Conservation (phyloP, 2,329 filamentous ascomycete genomes). For the Leptographium flavum region DNA sequence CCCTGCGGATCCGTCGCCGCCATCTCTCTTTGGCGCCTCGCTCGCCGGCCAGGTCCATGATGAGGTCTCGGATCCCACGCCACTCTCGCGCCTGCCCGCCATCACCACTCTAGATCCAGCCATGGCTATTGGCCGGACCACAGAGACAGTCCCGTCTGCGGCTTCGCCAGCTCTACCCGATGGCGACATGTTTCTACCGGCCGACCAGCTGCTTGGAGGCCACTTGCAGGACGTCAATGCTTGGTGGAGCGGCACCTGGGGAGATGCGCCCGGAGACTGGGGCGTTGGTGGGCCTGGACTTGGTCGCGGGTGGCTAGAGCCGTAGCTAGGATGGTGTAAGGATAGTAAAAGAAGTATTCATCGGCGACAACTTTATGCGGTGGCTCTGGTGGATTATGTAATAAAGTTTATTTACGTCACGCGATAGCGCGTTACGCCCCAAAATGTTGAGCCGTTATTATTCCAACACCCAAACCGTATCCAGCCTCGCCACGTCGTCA, state of each 20-base stretch:
- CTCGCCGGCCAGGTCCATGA: background rate
- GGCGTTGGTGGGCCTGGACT: too few relatives aligned
- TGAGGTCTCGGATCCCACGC: background rate
- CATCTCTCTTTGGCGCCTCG: background rate
- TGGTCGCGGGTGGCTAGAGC: too few relatives aligned
- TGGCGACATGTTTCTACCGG: background rate
- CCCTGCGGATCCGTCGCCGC: background rate
- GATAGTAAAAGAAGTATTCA: too few relatives aligned
- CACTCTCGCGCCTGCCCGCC: background rate
- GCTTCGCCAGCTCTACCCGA: background rate
- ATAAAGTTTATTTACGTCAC: too few relatives aligned
- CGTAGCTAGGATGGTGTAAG: too few relatives aligned
- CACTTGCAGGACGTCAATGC: conserved; percentile 1
- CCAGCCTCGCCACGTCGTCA: too few relatives aligned
- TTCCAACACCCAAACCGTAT: too few relatives aligned
- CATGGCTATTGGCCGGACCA: background rate
- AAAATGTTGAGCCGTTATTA: too few relatives aligned
- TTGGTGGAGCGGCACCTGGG: conserved; percentile 4
- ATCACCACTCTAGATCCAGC: background rate
- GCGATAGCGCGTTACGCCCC: too few relatives aligned
- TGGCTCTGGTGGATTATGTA: too few relatives aligned
- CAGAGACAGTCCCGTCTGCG: background rate
- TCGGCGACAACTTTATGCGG: too few relatives aligned
- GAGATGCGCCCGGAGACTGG: background rate
- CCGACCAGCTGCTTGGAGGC: conserved; percentile 2